Percentiles rank a stretch among this genome's conserved stretches.
Conservation (phyloP, 2,329 filamentous ascomycete species). For the Aureobasidium uvarum region DNA sequence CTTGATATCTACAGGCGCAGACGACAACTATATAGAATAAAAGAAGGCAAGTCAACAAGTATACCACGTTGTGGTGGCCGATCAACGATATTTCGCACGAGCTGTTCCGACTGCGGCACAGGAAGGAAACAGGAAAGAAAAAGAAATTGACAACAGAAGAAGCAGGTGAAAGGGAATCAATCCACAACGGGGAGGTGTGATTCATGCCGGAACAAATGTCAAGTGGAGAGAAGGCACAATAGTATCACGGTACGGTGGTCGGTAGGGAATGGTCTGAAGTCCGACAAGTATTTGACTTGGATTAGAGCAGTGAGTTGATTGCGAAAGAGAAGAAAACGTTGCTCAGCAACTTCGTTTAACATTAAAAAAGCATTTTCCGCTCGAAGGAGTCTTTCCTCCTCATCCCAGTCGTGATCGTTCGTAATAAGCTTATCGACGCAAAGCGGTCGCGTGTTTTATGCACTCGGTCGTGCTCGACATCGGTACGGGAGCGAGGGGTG, state of each 20-base stretch:
- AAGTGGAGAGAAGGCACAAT: neutral
- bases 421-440: neutral
- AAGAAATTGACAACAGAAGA: neutral
- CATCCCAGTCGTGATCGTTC: neutral
- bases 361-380: slow-evolving; percentile 7
- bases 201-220: neutral
- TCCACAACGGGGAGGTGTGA: neutral
- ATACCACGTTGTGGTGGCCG: too few species aligned
- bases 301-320: neutral
- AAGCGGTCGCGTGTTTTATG: neutral
- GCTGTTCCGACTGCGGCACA: neutral
- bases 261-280: too few species aligned
- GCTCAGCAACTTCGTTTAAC: slow-evolving; percentile 5
- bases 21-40: too few species aligned
- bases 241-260: neutral
- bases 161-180: neutral
- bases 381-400: neutral
- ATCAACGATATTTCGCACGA: too few species aligned
- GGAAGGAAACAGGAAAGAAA: neutral
- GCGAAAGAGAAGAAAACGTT: neutral
- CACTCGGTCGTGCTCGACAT: neutral
- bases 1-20: too few species aligned
- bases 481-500: neutral
- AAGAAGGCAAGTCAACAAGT: too few species aligned
- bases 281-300: neutral